Conservation (phyloP, 441 rosid genomes). For the Arabidopsis hybrid region DNA sequence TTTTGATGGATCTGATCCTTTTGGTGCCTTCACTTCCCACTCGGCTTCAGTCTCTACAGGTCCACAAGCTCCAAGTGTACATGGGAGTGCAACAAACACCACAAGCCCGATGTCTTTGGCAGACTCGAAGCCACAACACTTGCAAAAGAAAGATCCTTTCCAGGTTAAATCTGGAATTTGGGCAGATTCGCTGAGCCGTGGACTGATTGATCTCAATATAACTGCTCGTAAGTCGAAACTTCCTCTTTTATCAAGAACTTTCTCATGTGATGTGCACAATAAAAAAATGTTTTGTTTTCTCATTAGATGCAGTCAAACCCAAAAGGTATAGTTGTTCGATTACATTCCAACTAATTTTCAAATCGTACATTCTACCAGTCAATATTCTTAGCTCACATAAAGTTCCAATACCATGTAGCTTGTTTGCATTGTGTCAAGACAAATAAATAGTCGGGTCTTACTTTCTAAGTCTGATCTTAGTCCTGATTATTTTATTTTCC, state of each 20-base stretch:
- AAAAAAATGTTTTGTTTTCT: neutral
- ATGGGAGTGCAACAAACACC: constrained; percentile 48
- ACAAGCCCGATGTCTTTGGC: constrained; percentile 48
- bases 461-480: constrained; percentile 1
- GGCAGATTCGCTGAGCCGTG: constrained; percentile 97
- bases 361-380: neutral
- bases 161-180: constrained; percentile 94
- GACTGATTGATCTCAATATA: constrained; percentile 95
- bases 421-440: constrained; percentile 8
- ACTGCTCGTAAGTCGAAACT: constrained; percentile 78
- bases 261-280: neutral
- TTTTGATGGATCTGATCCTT: constrained; percentile 86
- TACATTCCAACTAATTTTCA: neutral
- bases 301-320: neutral
- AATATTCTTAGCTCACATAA: constrained; percentile 5
- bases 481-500: constrained; percentile 13
- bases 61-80: constrained; percentile 50
- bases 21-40: constrained; percentile 77
- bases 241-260: neutral
- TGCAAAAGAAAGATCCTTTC: constrained; percentile 69
- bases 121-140: constrained; percentile 47
- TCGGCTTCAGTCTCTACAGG: constrained; percentile 54
- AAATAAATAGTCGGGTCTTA: neutral
- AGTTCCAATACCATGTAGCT: constrained; percentile 11
- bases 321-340: neutral